phyloP scores from a whole-genome alignment of 2,329 filamentous ascomycete genomes.

The Colletotrichum graminicola region DNA sequence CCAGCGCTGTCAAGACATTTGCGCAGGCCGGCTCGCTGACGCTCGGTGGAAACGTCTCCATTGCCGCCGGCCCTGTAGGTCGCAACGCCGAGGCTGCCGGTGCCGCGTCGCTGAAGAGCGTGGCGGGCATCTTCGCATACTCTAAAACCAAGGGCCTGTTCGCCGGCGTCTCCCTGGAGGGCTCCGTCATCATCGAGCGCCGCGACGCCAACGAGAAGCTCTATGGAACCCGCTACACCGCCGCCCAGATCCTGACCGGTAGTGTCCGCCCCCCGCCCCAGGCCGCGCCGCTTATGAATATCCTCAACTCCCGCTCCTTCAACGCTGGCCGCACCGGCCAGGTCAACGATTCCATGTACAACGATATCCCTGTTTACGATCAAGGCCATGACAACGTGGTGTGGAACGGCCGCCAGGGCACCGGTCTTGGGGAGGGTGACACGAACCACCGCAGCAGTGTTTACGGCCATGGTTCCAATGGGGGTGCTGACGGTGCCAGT shows the following conservation, averaged over 20 bases:
- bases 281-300: constrained; percentile 84
- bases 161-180: constrained; percentile 93
- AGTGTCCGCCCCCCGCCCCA: constrained; percentile 82
- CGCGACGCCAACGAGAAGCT: constrained; percentile 98
- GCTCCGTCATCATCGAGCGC: constrained; percentile 91
- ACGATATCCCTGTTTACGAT: constrained; percentile 92
- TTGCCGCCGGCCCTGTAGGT: constrained; percentile 93
- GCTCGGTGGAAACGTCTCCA: constrained; percentile 94
- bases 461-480: constrained; percentile 49
- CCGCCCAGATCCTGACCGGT: constrained; percentile 84
- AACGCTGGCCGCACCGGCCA: constrained; percentile 65
- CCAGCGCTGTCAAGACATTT: constrained; percentile 90
- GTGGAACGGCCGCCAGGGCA: constrained; percentile 82
- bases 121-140: constrained; percentile 95
- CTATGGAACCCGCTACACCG: constrained; percentile 86
- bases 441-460: constrained; percentile 49
- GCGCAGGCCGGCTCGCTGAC: constrained; percentile 92
- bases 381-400: constrained; percentile 84
- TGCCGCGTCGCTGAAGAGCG: constrained; percentile 88
- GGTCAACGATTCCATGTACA: constrained; percentile 81
- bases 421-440: constrained; percentile 76
- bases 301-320: constrained; percentile 89
- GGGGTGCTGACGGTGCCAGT: constrained; percentile 51
- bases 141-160: constrained; percentile 98
- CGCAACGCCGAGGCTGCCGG: constrained; percentile 96